phyloP scores from a whole-genome alignment of 192 early-diverging fungal genomes.

The Coemansia sp. region DNA sequence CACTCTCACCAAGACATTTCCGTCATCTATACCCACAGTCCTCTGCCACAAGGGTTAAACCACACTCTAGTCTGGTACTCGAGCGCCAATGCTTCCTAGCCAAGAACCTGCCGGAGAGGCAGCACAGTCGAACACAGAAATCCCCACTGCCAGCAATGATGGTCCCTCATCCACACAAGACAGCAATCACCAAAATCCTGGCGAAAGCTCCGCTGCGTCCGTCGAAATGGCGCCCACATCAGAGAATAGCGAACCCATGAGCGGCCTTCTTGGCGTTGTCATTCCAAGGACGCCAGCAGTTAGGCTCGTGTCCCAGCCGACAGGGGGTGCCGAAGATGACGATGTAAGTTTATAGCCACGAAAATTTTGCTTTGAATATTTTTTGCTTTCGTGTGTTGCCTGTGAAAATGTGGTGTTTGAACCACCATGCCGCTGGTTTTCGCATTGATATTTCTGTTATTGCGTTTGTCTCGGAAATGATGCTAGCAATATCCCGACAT shows the following conservation, averaged over 20 bases:
- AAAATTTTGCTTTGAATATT: neutral
- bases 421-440: neutral
- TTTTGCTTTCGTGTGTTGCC: neutral
- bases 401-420: conserved; percentile 14
- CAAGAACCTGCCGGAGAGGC: neutral
- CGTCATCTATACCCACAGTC: neutral
- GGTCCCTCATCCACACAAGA: neutral
- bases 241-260: neutral
- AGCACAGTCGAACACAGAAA: neutral
- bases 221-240: neutral
- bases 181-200: neutral
- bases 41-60: neutral
- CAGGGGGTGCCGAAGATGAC: neutral
- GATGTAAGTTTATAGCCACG: conserved; percentile 6
- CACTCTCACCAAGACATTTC: neutral
- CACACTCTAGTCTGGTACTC: neutral
- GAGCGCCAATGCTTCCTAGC: neutral
- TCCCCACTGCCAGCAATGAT: neutral
- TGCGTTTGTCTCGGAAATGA: neutral
- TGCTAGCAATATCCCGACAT: no score
- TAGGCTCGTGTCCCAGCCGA: neutral
- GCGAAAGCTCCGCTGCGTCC: neutral
- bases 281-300: conserved; percentile 1
- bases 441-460: neutral
- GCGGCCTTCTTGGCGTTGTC: conserved; percentile 1